Percentiles rank a stretch among this genome's conserved stretches.
Conservation (phyloP, 2,329 filamentous ascomycete genomes). For the Exophiala dermatitidis region DNA sequence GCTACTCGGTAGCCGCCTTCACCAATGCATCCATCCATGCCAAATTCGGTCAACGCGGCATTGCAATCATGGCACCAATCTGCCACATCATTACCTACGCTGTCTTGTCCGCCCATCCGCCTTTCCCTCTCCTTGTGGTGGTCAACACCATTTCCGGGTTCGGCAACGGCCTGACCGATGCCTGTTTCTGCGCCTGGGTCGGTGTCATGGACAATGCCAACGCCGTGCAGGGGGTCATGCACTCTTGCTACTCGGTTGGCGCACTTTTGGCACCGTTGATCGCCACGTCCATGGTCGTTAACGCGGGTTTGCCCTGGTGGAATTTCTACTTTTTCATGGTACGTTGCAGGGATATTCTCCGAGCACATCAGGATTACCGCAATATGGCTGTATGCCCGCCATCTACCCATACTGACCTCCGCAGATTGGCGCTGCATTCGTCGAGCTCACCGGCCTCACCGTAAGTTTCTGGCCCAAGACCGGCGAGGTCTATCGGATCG, state of each 20-base stretch:
- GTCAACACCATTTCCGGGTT: conserved; percentile 38
- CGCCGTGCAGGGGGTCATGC: conserved; percentile 64
- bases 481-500: conserved; percentile 50
- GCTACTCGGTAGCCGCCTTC: conserved; percentile 43
- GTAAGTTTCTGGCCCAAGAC: conserved; percentile 59
- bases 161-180: conserved; percentile 42
- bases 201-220: conserved; percentile 69
- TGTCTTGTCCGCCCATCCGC: conserved; percentile 35
- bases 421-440: conserved; percentile 46
- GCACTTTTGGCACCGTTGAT: conserved; percentile 61
- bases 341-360: neutral
- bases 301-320: conserved; percentile 56
- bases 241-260: conserved; percentile 65
- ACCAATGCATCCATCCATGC: conserved; percentile 40
- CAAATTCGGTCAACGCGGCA: conserved; percentile 58
- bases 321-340: conserved; percentile 64
- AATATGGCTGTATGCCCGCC: too few relatives aligned
- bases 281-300: conserved; percentile 63
- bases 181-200: conserved; percentile 55
- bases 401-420: neutral
- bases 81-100: conserved; percentile 37
- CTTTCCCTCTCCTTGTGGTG: conserved; percentile 37
- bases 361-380: too few relatives aligned
- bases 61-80: conserved; percentile 53
- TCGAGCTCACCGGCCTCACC: conserved; percentile 50